A percentile compares a stretch with the other conserved stretches of the same genome.
These are phyloP conservation scores for Candida mattraensis DNA, from an alignment of 805 yeast species.

Conservation along the genomic window DNA sequence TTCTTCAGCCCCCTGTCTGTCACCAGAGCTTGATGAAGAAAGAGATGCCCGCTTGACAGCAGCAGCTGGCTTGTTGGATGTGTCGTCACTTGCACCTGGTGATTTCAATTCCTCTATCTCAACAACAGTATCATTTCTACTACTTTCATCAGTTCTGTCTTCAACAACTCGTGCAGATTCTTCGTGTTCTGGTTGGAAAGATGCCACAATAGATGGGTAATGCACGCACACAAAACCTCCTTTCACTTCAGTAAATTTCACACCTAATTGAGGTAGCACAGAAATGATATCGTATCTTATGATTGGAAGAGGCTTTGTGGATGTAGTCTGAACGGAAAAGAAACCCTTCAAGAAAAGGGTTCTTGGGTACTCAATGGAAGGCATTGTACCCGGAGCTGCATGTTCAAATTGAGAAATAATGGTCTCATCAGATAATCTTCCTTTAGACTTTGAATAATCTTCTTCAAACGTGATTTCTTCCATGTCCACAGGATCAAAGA, in stretches of 20 bases:
- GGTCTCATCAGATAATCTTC: slow-evolving; percentile 46
- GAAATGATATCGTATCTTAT: slow-evolving; percentile 81
- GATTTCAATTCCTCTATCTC: slow-evolving; percentile 16
- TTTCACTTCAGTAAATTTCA: slow-evolving; percentile 81
- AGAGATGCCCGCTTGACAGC: slow-evolving; percentile 21
- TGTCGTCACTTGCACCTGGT: slow-evolving; percentile 20
- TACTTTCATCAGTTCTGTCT: slow-evolving; percentile 19
- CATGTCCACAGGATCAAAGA: slow-evolving; percentile 56
- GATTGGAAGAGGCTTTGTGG: slow-evolving; percentile 86
- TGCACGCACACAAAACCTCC: slow-evolving; percentile 92
- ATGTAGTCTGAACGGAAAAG: slow-evolving; percentile 91
- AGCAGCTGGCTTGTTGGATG: slow-evolving; percentile 19
- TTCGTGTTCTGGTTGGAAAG: no score
- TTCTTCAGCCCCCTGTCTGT: slow-evolving; percentile 15
- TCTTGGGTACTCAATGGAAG: slow-evolving; percentile 89
- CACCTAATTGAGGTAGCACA: slow-evolving; percentile 73
- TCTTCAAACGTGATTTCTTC: slow-evolving; percentile 34
- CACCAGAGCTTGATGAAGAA: slow-evolving; percentile 22
- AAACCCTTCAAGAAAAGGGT: slow-evolving; percentile 90
- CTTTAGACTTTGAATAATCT: slow-evolving; percentile 25
- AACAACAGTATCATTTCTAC: slow-evolving; percentile 20
- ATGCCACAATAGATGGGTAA: slow-evolving; percentile 44
- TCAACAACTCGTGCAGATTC: slow-evolving; percentile 4
- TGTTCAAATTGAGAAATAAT: slow-evolving; percentile 43
- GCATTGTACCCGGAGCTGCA: slow-evolving; percentile 81